These are phyloP conservation scores for Tilletiopsis washingtonensis DNA, from an alignment of 1,284 basidiomycete species.

Conservation along the genomic window DNA sequence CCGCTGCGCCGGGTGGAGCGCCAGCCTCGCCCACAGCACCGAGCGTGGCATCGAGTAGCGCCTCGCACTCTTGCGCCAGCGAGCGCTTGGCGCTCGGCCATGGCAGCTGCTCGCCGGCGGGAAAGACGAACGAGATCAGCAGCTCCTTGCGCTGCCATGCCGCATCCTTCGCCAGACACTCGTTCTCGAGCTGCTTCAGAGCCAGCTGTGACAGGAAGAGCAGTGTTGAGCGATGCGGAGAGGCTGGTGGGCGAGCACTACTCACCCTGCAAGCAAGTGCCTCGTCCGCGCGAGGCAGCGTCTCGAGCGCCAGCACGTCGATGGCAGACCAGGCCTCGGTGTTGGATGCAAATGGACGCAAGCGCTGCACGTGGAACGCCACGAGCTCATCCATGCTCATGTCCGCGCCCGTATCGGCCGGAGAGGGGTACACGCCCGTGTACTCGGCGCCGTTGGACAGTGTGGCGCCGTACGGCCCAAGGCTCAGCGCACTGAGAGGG, in stretches of 20 bases:
- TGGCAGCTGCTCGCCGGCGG: constrained; percentile 20
- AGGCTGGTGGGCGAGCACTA: too few relatives aligned
- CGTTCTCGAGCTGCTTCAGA: too few relatives aligned
- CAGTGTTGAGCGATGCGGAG: too few relatives aligned
- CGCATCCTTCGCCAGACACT: too few relatives aligned
- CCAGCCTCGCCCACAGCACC: constrained; percentile 7
- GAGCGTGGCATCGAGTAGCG: constrained; percentile 3
- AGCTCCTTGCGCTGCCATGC: background rate
- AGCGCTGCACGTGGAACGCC: constrained; percentile 21
- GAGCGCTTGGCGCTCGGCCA: constrained; percentile 11
- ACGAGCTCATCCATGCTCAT: constrained; percentile 15
- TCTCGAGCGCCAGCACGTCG: constrained; percentile 35
- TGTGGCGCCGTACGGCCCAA: constrained; percentile 35
- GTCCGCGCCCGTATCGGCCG: constrained; percentile 12
- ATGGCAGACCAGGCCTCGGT: constrained; percentile 17
- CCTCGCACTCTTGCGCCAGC: constrained; percentile 5
- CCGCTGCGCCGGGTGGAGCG: constrained; percentile 11
- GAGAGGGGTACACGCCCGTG: constrained; percentile 30
- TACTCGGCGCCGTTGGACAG: constrained; percentile 36
- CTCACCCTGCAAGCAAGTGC: too few relatives aligned
- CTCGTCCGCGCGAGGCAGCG: constrained; percentile 34
- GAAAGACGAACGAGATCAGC: constrained; percentile 11
- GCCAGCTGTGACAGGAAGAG: too few relatives aligned
- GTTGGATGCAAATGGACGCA: constrained; percentile 16
- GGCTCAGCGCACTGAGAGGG: constrained; percentile 22